A percentile compares a stretch with the other conserved stretches of the same genome.
phyloP scores from a whole-genome alignment of 2,329 filamentous ascomycete species.

The Verticillium tricorpus region DNA sequence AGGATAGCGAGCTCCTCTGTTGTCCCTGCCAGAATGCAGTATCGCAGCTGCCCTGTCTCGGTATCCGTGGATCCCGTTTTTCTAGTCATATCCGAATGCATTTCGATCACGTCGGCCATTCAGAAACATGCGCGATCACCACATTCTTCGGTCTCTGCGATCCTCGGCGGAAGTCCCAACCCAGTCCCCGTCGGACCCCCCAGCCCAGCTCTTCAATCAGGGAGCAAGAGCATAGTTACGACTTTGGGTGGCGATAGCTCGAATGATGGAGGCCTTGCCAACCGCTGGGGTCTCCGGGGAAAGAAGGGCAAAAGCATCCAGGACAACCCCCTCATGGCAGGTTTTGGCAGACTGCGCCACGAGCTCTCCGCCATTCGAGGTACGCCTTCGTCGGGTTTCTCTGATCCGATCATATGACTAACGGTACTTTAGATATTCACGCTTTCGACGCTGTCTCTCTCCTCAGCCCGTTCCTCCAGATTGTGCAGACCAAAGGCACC shows the following conservation, averaged over 20 bases:
- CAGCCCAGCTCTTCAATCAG: conserved; percentile 33
- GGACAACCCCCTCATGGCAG: conserved; percentile 93
- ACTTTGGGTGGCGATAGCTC: conserved; percentile 33
- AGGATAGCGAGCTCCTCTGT: conserved; percentile 17
- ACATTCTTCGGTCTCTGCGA: conserved; percentile 93
- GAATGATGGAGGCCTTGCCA: conserved; percentile 60
- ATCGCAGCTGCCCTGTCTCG: conserved; percentile 59
- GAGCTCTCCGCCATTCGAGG: conserved; percentile 84
- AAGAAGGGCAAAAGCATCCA: conserved; percentile 97
- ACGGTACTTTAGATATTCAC: conserved; percentile 62
- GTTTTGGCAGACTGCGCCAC: conserved; percentile 83
- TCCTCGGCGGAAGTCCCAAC: conserved; percentile 73
- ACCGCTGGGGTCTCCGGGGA: conserved; percentile 87
- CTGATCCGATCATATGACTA: conserved; percentile 10
- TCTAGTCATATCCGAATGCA: conserved; percentile 96
- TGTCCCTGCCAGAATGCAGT: conserved; percentile 45
- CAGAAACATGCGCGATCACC: conserved; percentile 96
- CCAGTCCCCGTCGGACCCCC: conserved; percentile 49
- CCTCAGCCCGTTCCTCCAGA: conserved; percentile 90
- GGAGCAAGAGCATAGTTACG: conserved; percentile 35
- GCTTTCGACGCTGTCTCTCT: conserved; percentile 85
- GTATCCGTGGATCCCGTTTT: conserved; percentile 89
- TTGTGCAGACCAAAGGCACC: conserved; percentile 93
- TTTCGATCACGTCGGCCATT: conserved; percentile 96
- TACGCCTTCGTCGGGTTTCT: conserved; percentile 27